Evolutionary conservation across 2,329 filamentous ascomycete genomes (phyloP), one percentile per base, ranked within the genome.

Genomic region (Sporothrix dimorphospora): DNA sequence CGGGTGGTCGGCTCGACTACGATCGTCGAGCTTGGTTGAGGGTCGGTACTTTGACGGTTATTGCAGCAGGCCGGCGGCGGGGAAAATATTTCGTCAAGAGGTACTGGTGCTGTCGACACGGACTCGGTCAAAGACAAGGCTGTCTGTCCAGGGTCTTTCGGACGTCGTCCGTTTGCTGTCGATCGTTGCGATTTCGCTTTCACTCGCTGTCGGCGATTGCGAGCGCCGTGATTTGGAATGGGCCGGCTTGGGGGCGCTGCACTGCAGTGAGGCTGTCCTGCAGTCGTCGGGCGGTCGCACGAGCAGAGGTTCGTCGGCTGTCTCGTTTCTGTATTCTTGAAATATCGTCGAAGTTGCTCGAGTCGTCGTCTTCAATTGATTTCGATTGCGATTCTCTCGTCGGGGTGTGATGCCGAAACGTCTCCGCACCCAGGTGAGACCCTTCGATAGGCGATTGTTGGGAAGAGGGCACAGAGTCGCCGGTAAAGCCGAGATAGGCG

Each of bases 401-500:
- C 42, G 21, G 11, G 30, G 9, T 16, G 40, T n/a, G 45, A 51
- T 24, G 19, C 65, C 65, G 65, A 51, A 51, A 51, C 45, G 65
- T 67, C 65, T 67, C 63, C 63, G 63, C 63, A 63, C 59, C 11
- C 24, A 34, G 27, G 45, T 51, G 45, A 67, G 63, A 51, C 63
- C 65, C 47, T 45, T 45, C 27, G 61, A 66, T 66, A 30, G 61
- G 40, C 61, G 40, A 19, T 66, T 47, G 40, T 45, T 45, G 3
- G 57, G 57, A 38, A 63, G 38, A n/a, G 45, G 45, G 34, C 61
- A 30, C 24, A 47, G 24, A 3, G 63, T 66, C 63, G 63, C 42
- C 42, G 65, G 65, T 67, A 49, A 65, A 49, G 19, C 65, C 42
- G 30, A 51, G 38, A 66, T 66, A 66, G 61, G 40, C 14, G 34